Evolutionary conservation across 2,329 filamentous ascomycete species (phyloP).

Genomic region (Orbilia quercus): DNA sequence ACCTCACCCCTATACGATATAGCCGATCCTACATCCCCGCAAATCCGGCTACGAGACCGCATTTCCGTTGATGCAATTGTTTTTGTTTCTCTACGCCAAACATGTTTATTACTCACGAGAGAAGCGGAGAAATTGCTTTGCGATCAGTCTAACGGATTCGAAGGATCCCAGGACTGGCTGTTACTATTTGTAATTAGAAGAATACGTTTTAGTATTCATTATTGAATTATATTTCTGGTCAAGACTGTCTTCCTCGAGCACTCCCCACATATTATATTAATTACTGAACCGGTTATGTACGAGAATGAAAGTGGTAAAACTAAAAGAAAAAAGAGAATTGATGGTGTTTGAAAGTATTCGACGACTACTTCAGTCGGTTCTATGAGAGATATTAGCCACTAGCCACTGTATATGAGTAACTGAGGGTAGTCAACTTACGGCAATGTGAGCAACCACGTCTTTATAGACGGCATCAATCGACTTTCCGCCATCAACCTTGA

Average conservation of each 20-base stretch:
- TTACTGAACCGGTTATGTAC: slow-evolving; percentile 44
- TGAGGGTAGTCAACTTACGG: slow-evolving; percentile 24
- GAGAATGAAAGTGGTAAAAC: slow-evolving; percentile 27
- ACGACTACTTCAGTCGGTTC: slow-evolving; percentile 43
- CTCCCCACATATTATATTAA: slow-evolving; percentile 36
- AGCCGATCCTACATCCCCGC: no score
- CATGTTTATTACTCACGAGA: no score
- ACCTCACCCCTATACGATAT: no score
- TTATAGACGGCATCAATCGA: slow-evolving; percentile 45
- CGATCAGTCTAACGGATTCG: no score
- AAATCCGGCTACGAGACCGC: no score
- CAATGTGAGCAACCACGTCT: slow-evolving; percentile 39
- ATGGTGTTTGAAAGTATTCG: background rate
- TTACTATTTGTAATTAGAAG: no score
- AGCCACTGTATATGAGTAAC: background rate
- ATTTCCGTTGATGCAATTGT: no score
- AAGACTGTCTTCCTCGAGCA: slow-evolving; percentile 3
- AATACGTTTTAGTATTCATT: no score
- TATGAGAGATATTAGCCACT: slow-evolving; percentile 20
- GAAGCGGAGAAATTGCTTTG: no score
- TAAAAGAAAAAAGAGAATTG: slow-evolving; percentile 1
- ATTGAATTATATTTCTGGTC: no score
- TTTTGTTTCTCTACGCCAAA: no score
- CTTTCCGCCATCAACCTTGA: slow-evolving; percentile 74
- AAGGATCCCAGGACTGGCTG: no score